phyloP scores from a whole-genome alignment of 352 stramenopile species.

The Saprolegnia parasitica region DNA sequence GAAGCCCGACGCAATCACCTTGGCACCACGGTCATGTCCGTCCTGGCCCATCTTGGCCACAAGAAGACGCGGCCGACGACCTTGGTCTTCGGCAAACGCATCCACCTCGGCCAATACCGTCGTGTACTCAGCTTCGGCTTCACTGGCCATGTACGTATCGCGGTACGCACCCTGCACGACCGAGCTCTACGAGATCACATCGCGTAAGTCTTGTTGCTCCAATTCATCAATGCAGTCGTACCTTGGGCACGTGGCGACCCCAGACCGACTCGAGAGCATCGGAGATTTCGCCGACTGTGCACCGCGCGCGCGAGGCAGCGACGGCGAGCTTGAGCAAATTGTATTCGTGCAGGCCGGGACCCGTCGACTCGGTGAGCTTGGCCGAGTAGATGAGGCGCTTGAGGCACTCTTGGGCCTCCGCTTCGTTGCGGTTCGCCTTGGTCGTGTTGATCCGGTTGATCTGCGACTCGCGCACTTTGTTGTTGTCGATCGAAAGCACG shows the following conservation, averaged over 20 bases:
- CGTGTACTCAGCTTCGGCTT: slow-evolving; percentile 85
- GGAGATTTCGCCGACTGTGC: slow-evolving; percentile 95
- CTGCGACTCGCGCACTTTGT: slow-evolving; percentile 85
- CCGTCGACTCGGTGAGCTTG: slow-evolving; percentile 59
- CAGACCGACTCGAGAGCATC: slow-evolving; percentile 91
- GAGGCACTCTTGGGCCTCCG: slow-evolving; percentile 55
- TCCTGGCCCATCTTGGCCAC: slow-evolving; percentile 97
- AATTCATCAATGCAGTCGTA: slow-evolving; percentile 20
- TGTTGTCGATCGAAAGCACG: slow-evolving; percentile 93
- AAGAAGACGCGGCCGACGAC: slow-evolving; percentile 91
- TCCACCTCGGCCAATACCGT: slow-evolving; percentile 85
- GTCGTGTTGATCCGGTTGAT: slow-evolving; percentile 74
- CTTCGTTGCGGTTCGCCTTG: slow-evolving; percentile 82
- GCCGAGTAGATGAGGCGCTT: slow-evolving; percentile 45
- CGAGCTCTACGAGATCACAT: slow-evolving; percentile 35
- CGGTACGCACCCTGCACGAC: slow-evolving; percentile 57
- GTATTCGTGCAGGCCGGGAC: slow-evolving; percentile 78
- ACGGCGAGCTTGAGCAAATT: slow-evolving; percentile 94
- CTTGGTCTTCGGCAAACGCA: slow-evolving; percentile 88
- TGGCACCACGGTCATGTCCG: slow-evolving; percentile 95
- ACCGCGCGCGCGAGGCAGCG: slow-evolving; percentile 83
- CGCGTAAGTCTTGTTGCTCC: background rate
- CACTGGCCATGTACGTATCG: slow-evolving; percentile 49
- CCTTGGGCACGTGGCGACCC: slow-evolving; percentile 89
- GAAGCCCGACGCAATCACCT: slow-evolving; percentile 95